These are phyloP conservation scores for Nyssa sinensis DNA, from an alignment of 148 eudicot species.

Conservation along the genomic window DNA sequence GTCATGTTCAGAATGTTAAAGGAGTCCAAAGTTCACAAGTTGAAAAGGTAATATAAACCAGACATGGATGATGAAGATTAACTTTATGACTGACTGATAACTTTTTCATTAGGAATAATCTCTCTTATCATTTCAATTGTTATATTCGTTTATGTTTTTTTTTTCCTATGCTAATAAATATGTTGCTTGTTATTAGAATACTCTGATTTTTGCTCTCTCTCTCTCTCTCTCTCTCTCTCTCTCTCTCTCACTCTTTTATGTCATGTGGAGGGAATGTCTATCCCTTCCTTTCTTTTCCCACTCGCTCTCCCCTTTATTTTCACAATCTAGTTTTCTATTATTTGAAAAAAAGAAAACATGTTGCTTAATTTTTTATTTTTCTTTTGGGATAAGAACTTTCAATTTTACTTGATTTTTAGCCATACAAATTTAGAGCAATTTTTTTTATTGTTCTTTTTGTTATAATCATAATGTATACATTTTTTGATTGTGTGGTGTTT, in stretches of 20 bases:
- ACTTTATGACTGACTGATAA: background rate
- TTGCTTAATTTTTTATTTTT: background rate
- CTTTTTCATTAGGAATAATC: no score
- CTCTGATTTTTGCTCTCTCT: background rate
- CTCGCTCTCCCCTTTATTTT: constrained; percentile 2
- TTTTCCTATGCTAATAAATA: background rate
- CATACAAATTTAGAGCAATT: background rate
- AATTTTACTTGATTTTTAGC: background rate
- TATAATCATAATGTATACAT: background rate
- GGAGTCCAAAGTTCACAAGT: constrained; percentile 38
- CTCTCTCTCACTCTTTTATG: background rate
- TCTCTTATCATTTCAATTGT: background rate
- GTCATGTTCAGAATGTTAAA: constrained; percentile 50
- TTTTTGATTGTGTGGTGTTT: background rate
- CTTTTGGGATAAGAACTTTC: background rate
- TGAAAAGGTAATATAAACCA: constrained; percentile 67
- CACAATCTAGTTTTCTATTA: background rate
- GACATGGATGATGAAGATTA: background rate
- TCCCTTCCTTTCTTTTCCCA: background rate
- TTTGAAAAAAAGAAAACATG: background rate
- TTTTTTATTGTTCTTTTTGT: background rate
- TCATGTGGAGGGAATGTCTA: background rate
- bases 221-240: background rate
- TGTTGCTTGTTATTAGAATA: background rate
- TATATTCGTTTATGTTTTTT: background rate